Evolutionary conservation across 2,329 filamentous ascomycete genomes (phyloP).

Genomic region (Ampelomyces quisqualis): DNA sequence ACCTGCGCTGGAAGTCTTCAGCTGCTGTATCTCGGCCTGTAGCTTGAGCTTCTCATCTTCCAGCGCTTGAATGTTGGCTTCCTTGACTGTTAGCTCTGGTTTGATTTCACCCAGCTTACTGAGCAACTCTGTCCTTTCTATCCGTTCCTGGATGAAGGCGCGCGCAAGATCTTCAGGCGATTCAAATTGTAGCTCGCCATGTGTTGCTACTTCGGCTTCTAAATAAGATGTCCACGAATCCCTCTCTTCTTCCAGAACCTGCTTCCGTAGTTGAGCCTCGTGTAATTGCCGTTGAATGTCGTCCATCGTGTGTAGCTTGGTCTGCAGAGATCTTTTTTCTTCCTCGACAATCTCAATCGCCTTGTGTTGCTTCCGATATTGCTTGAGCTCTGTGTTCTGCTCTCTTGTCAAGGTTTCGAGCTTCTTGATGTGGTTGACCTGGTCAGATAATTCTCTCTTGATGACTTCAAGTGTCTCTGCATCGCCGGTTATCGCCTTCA

Average conservation of each 20-base stretch:
- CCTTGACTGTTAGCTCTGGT: constrained; percentile 74
- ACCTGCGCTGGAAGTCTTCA: constrained; percentile 53
- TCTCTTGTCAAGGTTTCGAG: constrained; percentile 80
- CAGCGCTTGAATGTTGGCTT: constrained; percentile 70
- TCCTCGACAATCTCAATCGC: constrained; percentile 94
- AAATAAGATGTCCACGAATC: constrained; percentile 85
- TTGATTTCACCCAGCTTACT: constrained; percentile 78
- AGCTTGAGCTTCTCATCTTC: constrained; percentile 69
- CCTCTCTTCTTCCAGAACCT: constrained; percentile 85
- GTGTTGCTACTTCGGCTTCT: constrained; percentile 63
- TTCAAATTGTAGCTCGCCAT: constrained; percentile 71
- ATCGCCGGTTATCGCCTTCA: constrained; percentile 86
- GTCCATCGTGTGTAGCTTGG: constrained; percentile 73
- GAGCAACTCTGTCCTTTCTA: constrained; percentile 76
- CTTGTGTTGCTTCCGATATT: constrained; percentile 76
- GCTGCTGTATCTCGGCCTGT: constrained; percentile 68
- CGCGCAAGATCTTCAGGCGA: constrained; percentile 85
- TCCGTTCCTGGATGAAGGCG: constrained; percentile 77
- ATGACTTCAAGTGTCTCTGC: constrained; percentile 82
- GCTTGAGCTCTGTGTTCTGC: constrained; percentile 75
- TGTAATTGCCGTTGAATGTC: constrained; percentile 72
- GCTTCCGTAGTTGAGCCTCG: constrained; percentile 78
- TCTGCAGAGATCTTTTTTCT: constrained; percentile 82
- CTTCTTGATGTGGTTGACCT: constrained; percentile 84
- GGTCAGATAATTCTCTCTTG: constrained; percentile 83